phyloP scores from a whole-genome alignment of 495 filamentous ascomycete genomes.

The Aspergillus baeticus region DNA sequence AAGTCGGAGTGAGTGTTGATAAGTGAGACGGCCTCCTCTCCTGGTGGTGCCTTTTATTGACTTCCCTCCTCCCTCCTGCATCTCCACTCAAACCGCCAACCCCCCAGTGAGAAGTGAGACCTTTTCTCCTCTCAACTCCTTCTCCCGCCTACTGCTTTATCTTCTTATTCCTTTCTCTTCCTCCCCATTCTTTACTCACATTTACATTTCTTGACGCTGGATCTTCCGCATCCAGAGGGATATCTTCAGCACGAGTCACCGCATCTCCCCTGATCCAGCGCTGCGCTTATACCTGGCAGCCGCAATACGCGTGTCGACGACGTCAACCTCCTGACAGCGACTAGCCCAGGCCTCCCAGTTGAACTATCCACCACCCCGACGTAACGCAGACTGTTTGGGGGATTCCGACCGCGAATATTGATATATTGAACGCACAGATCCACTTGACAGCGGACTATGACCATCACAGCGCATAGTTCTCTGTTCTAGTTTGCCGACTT shows the following conservation, averaged over 20 bases:
- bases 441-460: conserved; percentile 28
- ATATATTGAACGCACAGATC: conserved; percentile 11
- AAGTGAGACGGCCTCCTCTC: background rate
- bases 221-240: background rate
- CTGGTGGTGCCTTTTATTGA: conserved; percentile 2
- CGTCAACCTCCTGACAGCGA: conserved; percentile 14
- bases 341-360: conserved; percentile 8
- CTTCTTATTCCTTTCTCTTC: background rate
- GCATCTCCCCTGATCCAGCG: conserved; percentile 6
- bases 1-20: background rate
- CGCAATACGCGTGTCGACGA: conserved; percentile 22
- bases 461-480: conserved; percentile 18
- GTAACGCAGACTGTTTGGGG: conserved; percentile 12
- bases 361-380: conserved; percentile 10
- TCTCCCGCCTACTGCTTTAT: conserved; percentile 11
- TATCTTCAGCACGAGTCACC: conserved; percentile 1
- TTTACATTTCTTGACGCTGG: background rate
- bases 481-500: conserved; percentile 6
- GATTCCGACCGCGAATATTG: conserved; percentile 4
- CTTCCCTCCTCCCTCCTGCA: background rate
- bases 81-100: conserved; percentile 9
- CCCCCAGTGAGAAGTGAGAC: conserved; percentile 2
- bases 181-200: background rate
- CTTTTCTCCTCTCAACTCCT: conserved; percentile 3
- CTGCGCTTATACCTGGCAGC: conserved; percentile 18